Evolutionary conservation across 768 basidiomycete species (phyloP).

Genomic region (Phylloporus sp.): DNA sequence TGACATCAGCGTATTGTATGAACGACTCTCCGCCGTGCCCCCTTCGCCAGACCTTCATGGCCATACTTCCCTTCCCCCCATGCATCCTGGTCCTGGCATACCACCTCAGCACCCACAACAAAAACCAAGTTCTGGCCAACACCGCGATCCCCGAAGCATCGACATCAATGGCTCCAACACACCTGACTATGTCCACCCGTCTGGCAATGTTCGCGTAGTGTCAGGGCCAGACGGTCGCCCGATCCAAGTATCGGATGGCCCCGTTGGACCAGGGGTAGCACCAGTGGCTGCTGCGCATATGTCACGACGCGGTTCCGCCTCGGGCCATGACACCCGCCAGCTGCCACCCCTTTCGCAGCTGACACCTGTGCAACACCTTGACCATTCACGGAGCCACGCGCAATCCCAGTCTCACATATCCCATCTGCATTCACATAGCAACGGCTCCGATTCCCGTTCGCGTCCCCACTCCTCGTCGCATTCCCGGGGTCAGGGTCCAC

Average conservation of each 20-base stretch:
- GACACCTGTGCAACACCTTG: conserved; percentile 40
- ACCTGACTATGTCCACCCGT: conserved; percentile 46
- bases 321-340: conserved; percentile 44
- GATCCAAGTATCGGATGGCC: conserved; percentile 45
- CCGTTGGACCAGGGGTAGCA: conserved; percentile 37
- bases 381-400: conserved; percentile 30
- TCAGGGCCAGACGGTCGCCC: conserved; percentile 47
- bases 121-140: conserved; percentile 15
- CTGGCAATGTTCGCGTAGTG: conserved; percentile 43
- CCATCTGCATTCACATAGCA: conserved; percentile 38
- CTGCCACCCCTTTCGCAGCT: conserved; percentile 46
- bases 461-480: conserved; percentile 49
- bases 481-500: conserved; percentile 40
- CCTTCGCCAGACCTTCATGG: conserved; percentile 49
- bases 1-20: conserved; percentile 61
- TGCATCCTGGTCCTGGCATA: conserved; percentile 33
- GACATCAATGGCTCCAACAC: conserved; percentile 45
- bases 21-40: conserved; percentile 61
- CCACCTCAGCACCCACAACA: conserved; percentile 32
- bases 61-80: conserved; percentile 31
- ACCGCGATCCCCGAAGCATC: conserved; percentile 38
- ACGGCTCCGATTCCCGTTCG: conserved; percentile 41
- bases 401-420: conserved; percentile 38
- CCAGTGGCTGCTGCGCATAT: conserved; percentile 36
- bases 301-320: conserved; percentile 39